Base-by-base conservation (phyloP, 1,284 basidiomycete species). In the Boletus albobrunnescens region DNA sequence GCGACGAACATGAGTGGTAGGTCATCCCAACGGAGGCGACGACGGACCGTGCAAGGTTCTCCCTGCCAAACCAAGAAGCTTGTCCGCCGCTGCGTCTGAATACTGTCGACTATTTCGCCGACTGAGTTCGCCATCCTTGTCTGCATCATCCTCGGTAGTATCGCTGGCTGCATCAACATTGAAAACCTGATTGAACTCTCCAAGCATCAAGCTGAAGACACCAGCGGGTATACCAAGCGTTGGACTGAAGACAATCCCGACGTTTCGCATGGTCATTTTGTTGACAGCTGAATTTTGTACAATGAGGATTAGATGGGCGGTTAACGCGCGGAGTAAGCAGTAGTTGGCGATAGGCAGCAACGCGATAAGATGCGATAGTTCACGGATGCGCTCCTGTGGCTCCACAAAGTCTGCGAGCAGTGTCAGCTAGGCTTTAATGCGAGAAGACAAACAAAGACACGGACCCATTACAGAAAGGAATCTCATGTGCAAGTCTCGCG, bases 241-340 rank as follows among this genome's bases (percentile, higher is more conserved):
- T 4, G 94, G 94, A 54, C 90, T 93, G 70, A 96, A 97, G 24
- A 99, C 95, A 53, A 99, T 99, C 17, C 94, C 94, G 23, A 99
- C 92, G 64, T 99, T 99, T 28, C 94, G 84, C 81, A 99, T 87
- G 36, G 90, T 96, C 96, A 99, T 99, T 77, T 96, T 99, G 81
- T 98, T 98, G 50, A 87, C 74, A 36, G 80, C 66, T 14, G 91
- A 81, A 64, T 96, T 93, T 67, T 93, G 86, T 38, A 97, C 93
- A 59, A 99, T 91, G 46, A 94, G 78, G 61, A 97, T 96, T 47
- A 99, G 76, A 68, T 99, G 94, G n/a, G 93, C 90, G 11, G 91
- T 94, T 44, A 98, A 76, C 7, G 93, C 92, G 17, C 95, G 86
- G 42, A 99, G 79, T 23, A 99, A 76, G 50, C 88, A 91, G 68